Base-by-base conservation (phyloP, 225 moss, liverwort and hornwort genomes). In the Asterella californica region DNA sequence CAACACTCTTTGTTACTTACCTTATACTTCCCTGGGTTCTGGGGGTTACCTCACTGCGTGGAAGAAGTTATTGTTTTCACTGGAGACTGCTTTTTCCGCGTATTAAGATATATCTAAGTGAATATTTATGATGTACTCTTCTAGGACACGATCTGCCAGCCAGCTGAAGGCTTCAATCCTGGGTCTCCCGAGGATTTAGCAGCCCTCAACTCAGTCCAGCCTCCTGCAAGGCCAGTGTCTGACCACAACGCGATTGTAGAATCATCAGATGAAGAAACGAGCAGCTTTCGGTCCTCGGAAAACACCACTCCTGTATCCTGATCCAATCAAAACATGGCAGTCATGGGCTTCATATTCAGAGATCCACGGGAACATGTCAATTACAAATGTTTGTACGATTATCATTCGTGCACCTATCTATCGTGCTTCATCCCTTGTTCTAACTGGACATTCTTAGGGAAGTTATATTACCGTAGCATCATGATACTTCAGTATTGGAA, bases 401-500 rank as follows among this genome's bases (percentile, higher is more conserved):
- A 74, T 8, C 15, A 18, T 50, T 76, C 9, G 15, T 3, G 7
- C 10, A 5, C 29, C 38, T n/a, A n/a, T 38, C 59, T 25, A 14
- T 76, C 38, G 27, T 33, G 11, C 17, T 8, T n/a, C 15, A 32
- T 10, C 52, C 0, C 25, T 32, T 37, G 46, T 71, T 45, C 6
- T 21, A 14, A 64, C 64, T 64, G 5, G 22, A 71, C 71, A 76
- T n/a, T 27, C 12, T 42, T 68, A 65, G 48, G 34, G 55, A 68
- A 80, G 66, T 75, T 37, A 19, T 82, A 83, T 38, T 90, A 94
- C 96, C 57, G 86, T 85, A 69, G 88, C 88, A 77, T 88, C 90
- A 82, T 99, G 99, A 79, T 99, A 99, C 80, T 95, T 94, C 49
- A 99, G 85, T 50, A 90, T 81, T 72, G 95, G 92, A 80, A 99